Base-by-base conservation (phyloP, 495 filamentous ascomycete genomes). In the Xylaria curta region DNA sequence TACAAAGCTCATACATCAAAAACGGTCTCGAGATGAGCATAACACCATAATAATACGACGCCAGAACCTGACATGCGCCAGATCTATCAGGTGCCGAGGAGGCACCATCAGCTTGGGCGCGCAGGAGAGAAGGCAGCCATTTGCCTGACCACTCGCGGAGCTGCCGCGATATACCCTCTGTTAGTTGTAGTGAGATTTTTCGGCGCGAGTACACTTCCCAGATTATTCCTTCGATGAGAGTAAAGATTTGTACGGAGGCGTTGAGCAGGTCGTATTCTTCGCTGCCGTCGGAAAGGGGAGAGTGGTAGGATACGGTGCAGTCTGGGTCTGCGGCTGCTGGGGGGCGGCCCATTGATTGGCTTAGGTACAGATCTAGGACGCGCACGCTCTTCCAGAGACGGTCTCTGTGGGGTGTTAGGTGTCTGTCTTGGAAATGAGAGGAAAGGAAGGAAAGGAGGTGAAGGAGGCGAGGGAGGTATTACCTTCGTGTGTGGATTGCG, bases 341-440 rank as follows among this genome's bases (percentile, higher is more conserved):
- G 1, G 89, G 89, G 0, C 89, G 83, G 0, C 89, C 89, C 75
- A 90, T 81, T 1, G 87, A 90, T 49, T 86, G 87, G 73, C 85
- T 88, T 42, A 90, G 82, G 66, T 88, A 91, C 7, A 91, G 71
- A 69, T 91, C 89, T 71, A 89, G 80, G 66, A 91, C 85, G 1
- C 89, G 83, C 15, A 91, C 78, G 73, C 87, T 89, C 74, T 87
- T 89, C 89, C 88, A 91, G 0, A 89, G 82, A 17, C 85, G 82
- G 64, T 91, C 89, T 68, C 88, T 81, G 36, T n/a, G 51, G 3
- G 31, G 8, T 15, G n/a, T 82, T 79, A 66, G n/a, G 4, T 13
- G 12, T 31, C 44, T 24, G 31, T 1, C 12, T 15, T 21, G n/a
- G n/a, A n/a, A n/a, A n/a, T n/a, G n/a, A n/a, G n/a, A n/a, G n/a